A percentile compares a stretch with the other conserved stretches of the same genome.
Conservation (phyloP, 129 eudicot genomes). For the Ambrosia trifida region DNA sequence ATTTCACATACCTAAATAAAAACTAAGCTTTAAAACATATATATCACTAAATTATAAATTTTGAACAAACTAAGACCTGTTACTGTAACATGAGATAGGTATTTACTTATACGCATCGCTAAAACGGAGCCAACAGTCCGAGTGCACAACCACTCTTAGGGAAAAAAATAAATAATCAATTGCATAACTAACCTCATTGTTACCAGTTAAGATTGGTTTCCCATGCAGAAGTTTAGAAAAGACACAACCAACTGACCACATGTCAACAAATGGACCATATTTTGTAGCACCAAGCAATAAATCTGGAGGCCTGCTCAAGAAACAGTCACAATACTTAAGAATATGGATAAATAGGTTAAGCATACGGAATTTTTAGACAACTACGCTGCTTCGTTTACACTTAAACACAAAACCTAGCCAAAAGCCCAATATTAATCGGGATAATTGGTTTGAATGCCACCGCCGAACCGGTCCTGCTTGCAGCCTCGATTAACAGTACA, state of each 20-base stretch:
- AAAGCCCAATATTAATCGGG: too few relatives aligned
- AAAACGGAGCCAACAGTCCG: not conserved
- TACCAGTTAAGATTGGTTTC: slow-evolving; percentile 89
- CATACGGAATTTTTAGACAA: too few relatives aligned
- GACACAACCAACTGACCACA: slow-evolving; percentile 97
- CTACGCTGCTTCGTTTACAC: too few relatives aligned
- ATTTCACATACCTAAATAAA: too few relatives aligned
- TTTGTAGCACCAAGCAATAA: slow-evolving; percentile 92
- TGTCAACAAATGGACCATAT: slow-evolving; percentile 95
- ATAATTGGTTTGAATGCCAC: too few relatives aligned
- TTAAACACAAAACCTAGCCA: too few relatives aligned
- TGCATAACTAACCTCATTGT: slow-evolving; percentile 61
- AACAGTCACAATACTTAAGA: not conserved
- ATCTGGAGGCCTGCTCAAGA: slow-evolving; percentile 84
- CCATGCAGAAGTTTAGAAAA: slow-evolving; percentile 89
- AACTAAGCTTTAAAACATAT: too few relatives aligned
- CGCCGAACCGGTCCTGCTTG: too few relatives aligned
- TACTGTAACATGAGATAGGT: not conserved
- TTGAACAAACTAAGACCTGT: too few relatives aligned
- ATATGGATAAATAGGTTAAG: too few relatives aligned
- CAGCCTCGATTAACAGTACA: too few relatives aligned
- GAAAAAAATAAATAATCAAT: not conserved
- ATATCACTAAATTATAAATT: too few relatives aligned
- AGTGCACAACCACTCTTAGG: not conserved
- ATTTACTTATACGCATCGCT: slow-evolving; percentile 7